Evolutionary conservation across 139 green algal genomes (phyloP).

Genomic region (Asterochloris erici): DNA sequence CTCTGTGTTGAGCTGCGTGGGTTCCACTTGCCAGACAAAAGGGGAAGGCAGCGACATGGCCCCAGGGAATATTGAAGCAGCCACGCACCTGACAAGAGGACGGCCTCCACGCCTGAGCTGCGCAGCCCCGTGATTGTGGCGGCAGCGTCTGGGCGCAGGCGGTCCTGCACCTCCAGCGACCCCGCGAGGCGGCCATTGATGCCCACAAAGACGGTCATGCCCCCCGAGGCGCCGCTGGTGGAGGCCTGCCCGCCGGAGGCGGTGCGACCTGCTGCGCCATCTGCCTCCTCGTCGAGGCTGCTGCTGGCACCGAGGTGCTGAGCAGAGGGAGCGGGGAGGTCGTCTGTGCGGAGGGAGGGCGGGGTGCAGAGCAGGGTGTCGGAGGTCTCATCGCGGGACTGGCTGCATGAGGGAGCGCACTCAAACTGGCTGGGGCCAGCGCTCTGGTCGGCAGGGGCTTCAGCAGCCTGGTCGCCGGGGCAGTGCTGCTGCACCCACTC

Average conservation of each 20-base stretch:
- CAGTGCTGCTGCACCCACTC: conserved; percentile 67
- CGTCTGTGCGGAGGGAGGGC: too few species aligned
- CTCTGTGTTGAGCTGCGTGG: not conserved
- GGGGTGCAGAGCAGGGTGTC: too few species aligned
- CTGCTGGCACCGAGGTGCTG: conserved; percentile 1
- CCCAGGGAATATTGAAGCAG: not conserved
- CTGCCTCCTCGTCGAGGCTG: not conserved
- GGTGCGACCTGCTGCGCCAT: too few species aligned
- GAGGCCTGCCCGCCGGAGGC: not conserved
- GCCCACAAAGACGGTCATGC: conserved; percentile 68
- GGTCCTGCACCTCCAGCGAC: conserved; percentile 58
- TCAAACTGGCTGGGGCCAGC: too few species aligned
- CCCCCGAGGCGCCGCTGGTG: conserved; percentile 20
- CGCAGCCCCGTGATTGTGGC: conserved; percentile 37
- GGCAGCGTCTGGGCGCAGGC: conserved; percentile 55
- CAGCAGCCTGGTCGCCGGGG: not conserved
- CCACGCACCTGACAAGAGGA: conserved; percentile 65
- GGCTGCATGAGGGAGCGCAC: too few species aligned
- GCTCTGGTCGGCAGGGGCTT: too few species aligned
- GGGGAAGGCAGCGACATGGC: too few species aligned
- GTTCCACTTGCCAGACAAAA: too few species aligned
- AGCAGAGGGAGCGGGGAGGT: too few species aligned
- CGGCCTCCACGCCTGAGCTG: conserved; percentile 36
- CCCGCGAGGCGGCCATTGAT: conserved; percentile 54
- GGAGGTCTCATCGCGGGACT: too few species aligned